phyloP scores from a whole-genome alignment of 208 protist genomes.

The Trypanosoma platydactyli region DNA sequence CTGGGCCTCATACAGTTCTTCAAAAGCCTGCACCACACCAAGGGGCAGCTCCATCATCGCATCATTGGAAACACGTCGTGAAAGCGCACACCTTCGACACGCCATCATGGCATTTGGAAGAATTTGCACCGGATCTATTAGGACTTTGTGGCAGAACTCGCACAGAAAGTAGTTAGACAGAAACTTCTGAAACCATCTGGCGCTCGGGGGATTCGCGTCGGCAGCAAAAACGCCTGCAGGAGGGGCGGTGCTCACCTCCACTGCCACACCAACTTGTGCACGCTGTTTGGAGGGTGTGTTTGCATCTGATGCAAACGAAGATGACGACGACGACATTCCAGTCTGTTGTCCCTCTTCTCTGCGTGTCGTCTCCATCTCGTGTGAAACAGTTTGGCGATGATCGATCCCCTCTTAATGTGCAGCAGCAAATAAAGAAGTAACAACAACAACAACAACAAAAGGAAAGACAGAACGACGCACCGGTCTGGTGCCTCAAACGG shows the following conservation, averaged over 20 bases:
- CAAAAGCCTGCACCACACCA: constrained; percentile 29
- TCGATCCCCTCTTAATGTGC: background rate
- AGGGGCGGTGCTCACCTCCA: background rate
- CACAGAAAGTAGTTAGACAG: constrained; percentile 49
- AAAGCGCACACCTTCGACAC: constrained; percentile 49
- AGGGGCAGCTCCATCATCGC: constrained; percentile 39
- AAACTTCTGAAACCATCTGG: constrained; percentile 33
- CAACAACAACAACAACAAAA: constrained; percentile 7
- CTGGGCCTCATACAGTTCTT: constrained; percentile 27
- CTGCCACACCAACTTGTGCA: background rate
- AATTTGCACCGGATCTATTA: constrained; percentile 55
- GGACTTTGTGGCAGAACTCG: constrained; percentile 44
- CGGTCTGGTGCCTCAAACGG: background rate
- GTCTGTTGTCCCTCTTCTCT: constrained; percentile 15
- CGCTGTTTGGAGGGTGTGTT: constrained; percentile 5
- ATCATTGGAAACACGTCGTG: constrained; percentile 17
- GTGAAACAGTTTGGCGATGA: too few relatives aligned
- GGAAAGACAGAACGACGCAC: background rate
- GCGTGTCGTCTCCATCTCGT: constrained; percentile 10
- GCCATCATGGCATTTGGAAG: constrained; percentile 35
- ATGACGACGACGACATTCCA: constrained; percentile 19
- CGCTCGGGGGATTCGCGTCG: constrained; percentile 1
- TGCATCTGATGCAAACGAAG: constrained; percentile 20
- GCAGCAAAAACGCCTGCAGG: background rate
- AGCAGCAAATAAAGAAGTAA: constrained; percentile 8